These are phyloP conservation scores for Entomortierella chlamydospora DNA, from an alignment of 192 early-diverging fungal species.

Conservation along the genomic window DNA sequence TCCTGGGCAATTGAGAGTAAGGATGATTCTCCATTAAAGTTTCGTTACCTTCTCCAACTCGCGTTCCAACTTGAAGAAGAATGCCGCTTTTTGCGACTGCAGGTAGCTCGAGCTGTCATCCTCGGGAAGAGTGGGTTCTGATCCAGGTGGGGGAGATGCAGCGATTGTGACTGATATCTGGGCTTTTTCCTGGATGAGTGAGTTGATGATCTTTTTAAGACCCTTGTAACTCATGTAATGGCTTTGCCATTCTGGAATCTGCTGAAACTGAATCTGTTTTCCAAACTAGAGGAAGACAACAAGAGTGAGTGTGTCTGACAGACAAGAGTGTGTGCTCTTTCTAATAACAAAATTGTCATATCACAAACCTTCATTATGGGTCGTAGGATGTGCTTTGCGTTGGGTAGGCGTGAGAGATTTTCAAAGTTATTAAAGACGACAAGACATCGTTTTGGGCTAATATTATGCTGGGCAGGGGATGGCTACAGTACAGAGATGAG, in stretches of 20 bases:
- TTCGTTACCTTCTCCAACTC: conserved; percentile 91
- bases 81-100: conserved; percentile 91
- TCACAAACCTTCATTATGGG: neutral
- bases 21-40: neutral
- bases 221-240: conserved; percentile 99
- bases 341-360: no score
- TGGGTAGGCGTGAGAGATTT: no score
- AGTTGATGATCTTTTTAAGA: conserved; percentile 97
- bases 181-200: conserved; percentile 62
- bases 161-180: conserved; percentile 51
- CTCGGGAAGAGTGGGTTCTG: conserved; percentile 27
- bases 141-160: conserved; percentile 53
- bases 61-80: conserved; percentile 98
- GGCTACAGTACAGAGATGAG: no score
- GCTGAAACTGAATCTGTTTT: conserved; percentile 95
- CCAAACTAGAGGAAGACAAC: conserved; percentile 79
- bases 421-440: no score
- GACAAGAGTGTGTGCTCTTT: neutral
- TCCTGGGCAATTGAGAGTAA: neutral
- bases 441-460: no score
- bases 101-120: conserved; percentile 63
- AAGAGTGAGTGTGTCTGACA: neutral
- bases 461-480: no score
- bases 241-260: conserved; percentile 90
- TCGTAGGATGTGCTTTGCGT: no score